Evolutionary conservation across 2,329 filamentous ascomycete species (phyloP).

Genomic region (Talaromyces sp.): DNA sequence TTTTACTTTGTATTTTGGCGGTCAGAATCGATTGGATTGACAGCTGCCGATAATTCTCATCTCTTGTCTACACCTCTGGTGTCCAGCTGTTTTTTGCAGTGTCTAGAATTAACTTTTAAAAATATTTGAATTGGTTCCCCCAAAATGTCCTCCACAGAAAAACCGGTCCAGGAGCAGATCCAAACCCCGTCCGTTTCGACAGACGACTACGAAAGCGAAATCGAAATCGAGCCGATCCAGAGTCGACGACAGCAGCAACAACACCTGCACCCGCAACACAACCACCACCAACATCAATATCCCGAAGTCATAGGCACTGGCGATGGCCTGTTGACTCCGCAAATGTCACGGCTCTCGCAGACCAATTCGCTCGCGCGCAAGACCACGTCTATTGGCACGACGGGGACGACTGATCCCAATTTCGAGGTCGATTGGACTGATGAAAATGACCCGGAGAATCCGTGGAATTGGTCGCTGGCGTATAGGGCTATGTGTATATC

Average conservation of each 20-base stretch:
- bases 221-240: conserved; percentile 9
- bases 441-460: conserved; percentile 41
- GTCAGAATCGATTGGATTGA: neutral
- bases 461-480: conserved; percentile 57
- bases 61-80: neutral
- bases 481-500: conserved; percentile 52
- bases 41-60: neutral
- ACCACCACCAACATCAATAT: neutral
- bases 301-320: conserved; percentile 6
- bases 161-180: neutral
- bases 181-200: conserved; percentile 1
- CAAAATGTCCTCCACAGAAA: neutral
- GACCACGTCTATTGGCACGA: conserved; percentile 41
- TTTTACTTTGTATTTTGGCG: neutral
- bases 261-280: neutral
- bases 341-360: conserved; percentile 23
- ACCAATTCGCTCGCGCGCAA: conserved; percentile 26
- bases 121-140: neutral
- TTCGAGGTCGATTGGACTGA: conserved; percentile 71
- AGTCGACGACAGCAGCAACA: conserved; percentile 7
- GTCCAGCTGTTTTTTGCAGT: neutral
- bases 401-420: conserved; percentile 47
- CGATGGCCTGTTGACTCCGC: conserved; percentile 20
- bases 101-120: neutral
- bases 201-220: conserved; percentile 6